phyloP scores from a whole-genome alignment of 2,329 filamentous ascomycete species.

The Hypoxylon sp. region DNA sequence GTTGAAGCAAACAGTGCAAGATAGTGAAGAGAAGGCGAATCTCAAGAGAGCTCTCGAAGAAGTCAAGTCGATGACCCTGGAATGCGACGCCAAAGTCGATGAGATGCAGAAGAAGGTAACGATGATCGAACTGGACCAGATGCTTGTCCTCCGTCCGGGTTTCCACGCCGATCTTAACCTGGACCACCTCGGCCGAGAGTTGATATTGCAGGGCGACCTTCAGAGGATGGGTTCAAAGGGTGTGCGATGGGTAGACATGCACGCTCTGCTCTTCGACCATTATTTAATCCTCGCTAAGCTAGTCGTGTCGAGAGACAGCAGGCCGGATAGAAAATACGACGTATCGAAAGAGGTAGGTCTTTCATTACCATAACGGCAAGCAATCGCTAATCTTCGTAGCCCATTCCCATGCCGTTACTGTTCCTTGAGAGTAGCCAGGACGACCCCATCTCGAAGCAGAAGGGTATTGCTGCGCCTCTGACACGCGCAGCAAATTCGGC shows the following conservation, averaged over 20 bases:
- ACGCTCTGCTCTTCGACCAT: conserved; percentile 94
- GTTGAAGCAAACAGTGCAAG: conserved; percentile 80
- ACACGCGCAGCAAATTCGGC: conserved; percentile 68
- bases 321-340: conserved; percentile 85
- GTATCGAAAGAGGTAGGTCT: conserved; percentile 83
- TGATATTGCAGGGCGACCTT: conserved; percentile 88
- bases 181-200: conserved; percentile 89
- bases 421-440: conserved; percentile 93
- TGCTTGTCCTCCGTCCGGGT: conserved; percentile 83
- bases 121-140: conserved; percentile 82
- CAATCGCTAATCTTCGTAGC: conserved; percentile 55
- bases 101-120: conserved; percentile 92
- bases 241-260: conserved; percentile 92
- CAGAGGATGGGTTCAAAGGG: conserved; percentile 88
- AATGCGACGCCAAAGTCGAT: conserved; percentile 91
- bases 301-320: conserved; percentile 70
- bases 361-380: not conserved
- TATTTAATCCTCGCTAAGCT: conserved; percentile 94
- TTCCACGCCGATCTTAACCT: conserved; percentile 92
- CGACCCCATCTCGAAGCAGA: conserved; percentile 85
- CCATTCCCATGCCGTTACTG: conserved; percentile 95
- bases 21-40: conserved; percentile 90
- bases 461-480: conserved; percentile 72
- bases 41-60: conserved; percentile 86
- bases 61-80: conserved; percentile 85